Base-by-base conservation (phyloP, 495 filamentous ascomycete genomes). In the Penicillium silybi region DNA sequence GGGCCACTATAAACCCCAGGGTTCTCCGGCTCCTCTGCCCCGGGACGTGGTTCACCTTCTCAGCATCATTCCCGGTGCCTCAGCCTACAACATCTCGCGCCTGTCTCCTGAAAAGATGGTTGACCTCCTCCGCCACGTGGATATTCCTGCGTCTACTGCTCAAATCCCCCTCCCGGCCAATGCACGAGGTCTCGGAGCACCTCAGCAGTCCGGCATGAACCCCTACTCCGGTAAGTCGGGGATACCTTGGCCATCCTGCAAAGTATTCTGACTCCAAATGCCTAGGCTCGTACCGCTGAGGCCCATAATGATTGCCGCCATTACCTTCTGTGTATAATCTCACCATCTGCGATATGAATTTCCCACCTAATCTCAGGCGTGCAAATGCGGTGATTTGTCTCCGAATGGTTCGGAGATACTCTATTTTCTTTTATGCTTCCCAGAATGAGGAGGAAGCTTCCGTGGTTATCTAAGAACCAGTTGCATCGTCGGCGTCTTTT, bases 11-110 rank as follows among this genome's bases (percentile, higher is more conserved):
- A 67, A 66, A 69, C 54, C 70, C 59, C 60, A 77, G 52, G 69
- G 72, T 37, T 74, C 74, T 3, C 57, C 69, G 7, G 69, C 81
- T 41, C 70, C 78, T 16, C 68, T 97, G 39, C 90, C 92, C n/a
- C 78, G 85, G 13, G 85, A 90, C 44, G 80, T 97, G 47, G 86
- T 83, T 9, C 86, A 91, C 62, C 76, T 98, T 17, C 71, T 98
- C 23, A 84, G 86, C 58, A 84, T 90, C 55, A 86, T 98, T 32
- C 93, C 93, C 9, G 71, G 81, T 16, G 84, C 90, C 13, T 83
- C 89, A 16, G 66, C 79, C 2, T 96, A 93, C 66, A 78, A 82
- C 50, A 77, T 73, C 52, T 79, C 67, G 53, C 74, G 80, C 16
- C 87, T 97, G 60, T 85, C 78, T 49, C 72, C 92, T 5, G 79